Evolutionary conservation across 108 stramenopile species (phyloP).

Genomic region (Thalassiosira profunda): DNA sequence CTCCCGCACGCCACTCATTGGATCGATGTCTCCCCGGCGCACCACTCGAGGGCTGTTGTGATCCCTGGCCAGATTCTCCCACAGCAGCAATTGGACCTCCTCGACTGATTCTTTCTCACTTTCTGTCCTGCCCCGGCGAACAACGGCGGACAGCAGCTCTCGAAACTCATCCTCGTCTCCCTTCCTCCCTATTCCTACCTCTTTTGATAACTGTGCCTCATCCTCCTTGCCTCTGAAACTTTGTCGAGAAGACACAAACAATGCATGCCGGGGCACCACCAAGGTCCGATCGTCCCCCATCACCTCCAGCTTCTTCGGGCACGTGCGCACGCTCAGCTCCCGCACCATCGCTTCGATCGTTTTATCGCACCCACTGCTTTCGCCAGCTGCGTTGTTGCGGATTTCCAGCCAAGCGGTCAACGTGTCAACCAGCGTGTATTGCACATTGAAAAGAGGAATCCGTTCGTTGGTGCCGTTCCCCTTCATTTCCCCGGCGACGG

Average conservation of each 20-base stretch:
- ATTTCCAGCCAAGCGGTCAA: constrained; percentile 11
- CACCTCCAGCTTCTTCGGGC: constrained; percentile 62
- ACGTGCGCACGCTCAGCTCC: constrained; percentile 31
- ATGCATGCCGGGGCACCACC: constrained; percentile 54
- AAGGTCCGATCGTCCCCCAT: constrained; percentile 85
- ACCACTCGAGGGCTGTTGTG: constrained; percentile 65
- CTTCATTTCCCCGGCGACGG: constrained; percentile 19
- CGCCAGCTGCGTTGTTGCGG: background rate
- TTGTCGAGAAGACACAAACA: too few relatives aligned
- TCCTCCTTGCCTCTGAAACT: too few relatives aligned
- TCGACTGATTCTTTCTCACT: background rate
- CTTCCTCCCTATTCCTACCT: too few relatives aligned
- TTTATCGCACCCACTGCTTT: background rate
- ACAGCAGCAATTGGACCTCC: constrained; percentile 47
- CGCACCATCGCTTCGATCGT: constrained; percentile 23
- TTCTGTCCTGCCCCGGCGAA: too few relatives aligned
- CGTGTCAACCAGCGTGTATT: constrained; percentile 22
- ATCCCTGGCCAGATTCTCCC: constrained; percentile 51
- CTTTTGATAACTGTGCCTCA: too few relatives aligned
- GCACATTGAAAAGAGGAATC: constrained; percentile 21
- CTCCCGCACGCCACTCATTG: constrained; percentile 71
- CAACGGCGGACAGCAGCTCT: constrained; percentile 1
- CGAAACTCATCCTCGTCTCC: too few relatives aligned
- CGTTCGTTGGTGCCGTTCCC: background rate
- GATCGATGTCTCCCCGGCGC: constrained; percentile 78